These are phyloP conservation scores for Phytopythium helicoides DNA, from an alignment of 352 stramenopile genomes.

Conservation along the genomic window DNA sequence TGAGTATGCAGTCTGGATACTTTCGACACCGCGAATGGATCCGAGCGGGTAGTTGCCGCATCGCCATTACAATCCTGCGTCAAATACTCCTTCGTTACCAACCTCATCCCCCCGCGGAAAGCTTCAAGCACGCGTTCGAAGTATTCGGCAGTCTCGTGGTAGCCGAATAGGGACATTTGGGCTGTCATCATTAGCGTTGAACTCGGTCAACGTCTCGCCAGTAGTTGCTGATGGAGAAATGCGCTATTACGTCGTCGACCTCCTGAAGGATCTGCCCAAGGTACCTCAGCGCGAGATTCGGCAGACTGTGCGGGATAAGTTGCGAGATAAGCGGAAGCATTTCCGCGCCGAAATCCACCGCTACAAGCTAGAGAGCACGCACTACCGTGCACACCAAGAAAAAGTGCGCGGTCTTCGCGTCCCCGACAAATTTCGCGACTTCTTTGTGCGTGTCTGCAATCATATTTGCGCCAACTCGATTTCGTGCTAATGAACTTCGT, in stretches of 20 bases:
- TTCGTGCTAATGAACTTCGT: neutral
- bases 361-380: slow-evolving; percentile 53
- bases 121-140: slow-evolving; percentile 25
- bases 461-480: too few relatives aligned
- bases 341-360: slow-evolving; percentile 65
- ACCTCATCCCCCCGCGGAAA: slow-evolving; percentile 13
- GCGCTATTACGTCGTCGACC: slow-evolving; percentile 61
- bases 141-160: slow-evolving; percentile 18
- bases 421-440: slow-evolving; percentile 65
- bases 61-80: neutral
- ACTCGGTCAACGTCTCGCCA: neutral
- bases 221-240: slow-evolving; percentile 37
- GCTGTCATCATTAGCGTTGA: slow-evolving; percentile 8
- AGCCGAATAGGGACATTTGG: neutral
- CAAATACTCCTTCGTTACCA: neutral
- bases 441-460: slow-evolving; percentile 43
- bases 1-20: slow-evolving; percentile 29
- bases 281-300: slow-evolving; percentile 40
- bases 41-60: neutral
- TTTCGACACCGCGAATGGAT: slow-evolving; percentile 7
- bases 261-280: slow-evolving; percentile 55
- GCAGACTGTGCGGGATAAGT: slow-evolving; percentile 43
- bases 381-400: slow-evolving; percentile 51
- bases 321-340: slow-evolving; percentile 54
- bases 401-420: slow-evolving; percentile 50